phyloP scores from a whole-genome alignment of 2,329 filamentous ascomycete species.

The Pestalotiopsis sp. region DNA sequence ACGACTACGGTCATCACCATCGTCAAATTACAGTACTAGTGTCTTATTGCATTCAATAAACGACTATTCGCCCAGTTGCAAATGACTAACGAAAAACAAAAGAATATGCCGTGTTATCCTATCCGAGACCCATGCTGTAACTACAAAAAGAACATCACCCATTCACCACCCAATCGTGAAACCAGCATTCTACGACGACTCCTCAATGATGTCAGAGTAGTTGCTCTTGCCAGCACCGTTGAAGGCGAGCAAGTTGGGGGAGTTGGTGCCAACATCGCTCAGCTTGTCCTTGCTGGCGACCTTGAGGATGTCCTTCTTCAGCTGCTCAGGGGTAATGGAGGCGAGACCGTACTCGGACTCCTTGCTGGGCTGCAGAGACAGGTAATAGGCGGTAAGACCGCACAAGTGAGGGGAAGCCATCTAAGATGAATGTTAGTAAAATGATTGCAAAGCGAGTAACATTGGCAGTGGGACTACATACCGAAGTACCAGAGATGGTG shows the following conservation, averaged over 20 bases:
- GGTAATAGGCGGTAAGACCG: slow-evolving; percentile 95
- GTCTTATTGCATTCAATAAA: background rate
- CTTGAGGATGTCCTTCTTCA: slow-evolving; percentile 85
- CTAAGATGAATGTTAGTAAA: background rate
- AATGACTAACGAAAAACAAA: slow-evolving; percentile 5
- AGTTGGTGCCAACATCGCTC: slow-evolving; percentile 79
- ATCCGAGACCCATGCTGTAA: slow-evolving; percentile 6
- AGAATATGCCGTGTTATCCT: background rate
- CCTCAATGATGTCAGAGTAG: slow-evolving; percentile 76
- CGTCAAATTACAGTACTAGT: too few species aligned
- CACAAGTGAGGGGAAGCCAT: slow-evolving; percentile 98
- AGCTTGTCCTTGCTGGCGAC: slow-evolving; percentile 80
- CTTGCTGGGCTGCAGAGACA: slow-evolving; percentile 87
- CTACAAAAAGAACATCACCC: background rate
- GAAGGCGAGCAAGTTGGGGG: slow-evolving; percentile 95
- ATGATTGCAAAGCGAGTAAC: background rate
- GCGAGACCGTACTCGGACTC: slow-evolving; percentile 92
- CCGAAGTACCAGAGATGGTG: slow-evolving; percentile 96
- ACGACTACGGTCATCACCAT: too few species aligned
- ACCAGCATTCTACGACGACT: slow-evolving; percentile 28
- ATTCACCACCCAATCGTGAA: background rate
- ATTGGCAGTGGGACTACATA: background rate
- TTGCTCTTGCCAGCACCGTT: slow-evolving; percentile 95
- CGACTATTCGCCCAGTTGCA: background rate
- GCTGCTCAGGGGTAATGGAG: slow-evolving; percentile 86